Evolutionary conservation across 2,329 filamentous ascomycete species (phyloP).

Genomic region (Arthrobotrys entomopaga): DNA sequence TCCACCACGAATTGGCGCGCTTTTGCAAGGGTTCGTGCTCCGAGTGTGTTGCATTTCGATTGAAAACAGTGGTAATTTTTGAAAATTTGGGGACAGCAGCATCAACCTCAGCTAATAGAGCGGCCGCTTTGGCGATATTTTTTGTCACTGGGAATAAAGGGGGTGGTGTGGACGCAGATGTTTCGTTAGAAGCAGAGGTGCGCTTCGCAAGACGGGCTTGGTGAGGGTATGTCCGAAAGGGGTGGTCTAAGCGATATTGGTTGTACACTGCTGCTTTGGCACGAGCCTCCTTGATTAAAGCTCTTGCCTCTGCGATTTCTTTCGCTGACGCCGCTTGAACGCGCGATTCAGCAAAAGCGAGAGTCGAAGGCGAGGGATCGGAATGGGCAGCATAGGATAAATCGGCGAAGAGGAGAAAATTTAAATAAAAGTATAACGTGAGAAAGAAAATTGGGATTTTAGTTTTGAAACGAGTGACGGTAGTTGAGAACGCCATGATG

Average conservation of each 20-base stretch:
- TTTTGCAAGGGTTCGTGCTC: too few relatives aligned
- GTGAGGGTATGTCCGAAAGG: background rate
- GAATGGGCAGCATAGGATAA: too few relatives aligned
- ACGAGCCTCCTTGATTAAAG: conserved; percentile 15
- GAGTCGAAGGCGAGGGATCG: too few relatives aligned
- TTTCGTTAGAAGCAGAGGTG: background rate
- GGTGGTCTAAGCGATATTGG: background rate
- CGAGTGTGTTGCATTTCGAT: too few relatives aligned
- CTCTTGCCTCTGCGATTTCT: conserved; percentile 9
- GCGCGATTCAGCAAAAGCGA: conserved; percentile 15
- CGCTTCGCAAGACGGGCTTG: background rate
- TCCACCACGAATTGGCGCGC: conserved; percentile 6
- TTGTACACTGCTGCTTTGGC: conserved; percentile 16
- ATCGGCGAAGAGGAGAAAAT: too few relatives aligned
- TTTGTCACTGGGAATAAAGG: conserved; percentile 7
- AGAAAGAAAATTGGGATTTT: too few relatives aligned
- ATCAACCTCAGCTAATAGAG: conserved; percentile 13
- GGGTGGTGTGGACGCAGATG: too few relatives aligned
- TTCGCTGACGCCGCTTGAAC: background rate
- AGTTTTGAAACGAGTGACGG: too few relatives aligned
- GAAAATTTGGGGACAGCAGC: background rate
- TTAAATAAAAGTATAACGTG: too few relatives aligned
- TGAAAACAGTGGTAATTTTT: background rate
- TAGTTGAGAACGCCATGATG: too few relatives aligned
- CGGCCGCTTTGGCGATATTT: background rate